phyloP scores from a whole-genome alignment of 257 asterid genomes.

The Primulina huaijiensis region DNA sequence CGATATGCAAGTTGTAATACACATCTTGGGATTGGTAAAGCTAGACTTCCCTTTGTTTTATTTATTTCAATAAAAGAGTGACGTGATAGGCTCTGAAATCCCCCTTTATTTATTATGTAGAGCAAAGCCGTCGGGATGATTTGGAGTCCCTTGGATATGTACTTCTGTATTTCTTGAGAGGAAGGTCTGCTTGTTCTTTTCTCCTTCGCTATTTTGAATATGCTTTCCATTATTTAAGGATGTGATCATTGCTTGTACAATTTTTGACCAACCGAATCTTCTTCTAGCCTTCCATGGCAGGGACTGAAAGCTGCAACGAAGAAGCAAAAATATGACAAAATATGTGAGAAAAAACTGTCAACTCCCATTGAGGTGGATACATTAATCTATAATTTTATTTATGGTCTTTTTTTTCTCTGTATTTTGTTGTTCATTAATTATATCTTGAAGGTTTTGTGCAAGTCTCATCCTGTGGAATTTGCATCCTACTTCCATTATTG shows the following conservation, averaged over 20 bases:
- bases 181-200: slow-evolving; percentile 53
- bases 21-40: slow-evolving; percentile 92
- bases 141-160: slow-evolving; percentile 95
- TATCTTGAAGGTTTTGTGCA: slow-evolving; percentile 73
- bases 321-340: slow-evolving; percentile 96
- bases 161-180: slow-evolving; percentile 88
- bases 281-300: slow-evolving; percentile 95
- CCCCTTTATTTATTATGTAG: slow-evolving; percentile 40
- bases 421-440: slow-evolving; percentile 8
- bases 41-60: slow-evolving; percentile 14
- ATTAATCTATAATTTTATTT: slow-evolving; percentile 19
- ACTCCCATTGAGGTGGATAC: slow-evolving; percentile 86
- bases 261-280: slow-evolving; percentile 35
- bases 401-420: background rate
- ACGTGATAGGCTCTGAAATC: slow-evolving; percentile 21
- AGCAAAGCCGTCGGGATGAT: slow-evolving; percentile 96
- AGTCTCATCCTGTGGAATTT: slow-evolving; percentile 92
- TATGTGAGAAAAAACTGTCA: slow-evolving; percentile 85
- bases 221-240: background rate
- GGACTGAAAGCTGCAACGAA: slow-evolving; percentile 96
- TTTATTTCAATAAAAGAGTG: slow-evolving; percentile 11
- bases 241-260: slow-evolving; percentile 5
- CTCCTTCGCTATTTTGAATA: slow-evolving; percentile 16
- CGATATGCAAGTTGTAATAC: slow-evolving; percentile 98
- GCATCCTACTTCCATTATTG: slow-evolving; percentile 94